These are phyloP conservation scores for Botrytis cinerea DNA, from an alignment of 2,329 filamentous ascomycete genomes.

Conservation along the genomic window DNA sequence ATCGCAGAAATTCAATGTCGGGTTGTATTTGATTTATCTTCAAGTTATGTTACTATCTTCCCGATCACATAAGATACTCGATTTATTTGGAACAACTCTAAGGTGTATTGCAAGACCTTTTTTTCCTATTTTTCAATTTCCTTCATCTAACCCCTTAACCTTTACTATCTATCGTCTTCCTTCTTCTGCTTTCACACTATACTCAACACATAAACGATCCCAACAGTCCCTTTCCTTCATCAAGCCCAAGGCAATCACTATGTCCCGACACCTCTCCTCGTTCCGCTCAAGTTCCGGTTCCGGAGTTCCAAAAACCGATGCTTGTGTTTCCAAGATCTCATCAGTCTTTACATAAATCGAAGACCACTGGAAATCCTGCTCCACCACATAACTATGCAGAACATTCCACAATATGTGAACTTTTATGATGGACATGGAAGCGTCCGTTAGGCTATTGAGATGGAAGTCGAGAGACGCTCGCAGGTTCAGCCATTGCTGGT, in stretches of 20 bases:
- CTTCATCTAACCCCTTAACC: neutral
- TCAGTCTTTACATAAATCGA: neutral
- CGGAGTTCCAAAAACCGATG: too few species aligned
- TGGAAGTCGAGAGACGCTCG: neutral
- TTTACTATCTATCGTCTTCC: neutral
- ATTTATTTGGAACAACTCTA: neutral
- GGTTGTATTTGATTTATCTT: neutral
- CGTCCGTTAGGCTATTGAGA: neutral
- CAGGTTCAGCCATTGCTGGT: neutral
- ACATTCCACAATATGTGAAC: neutral
- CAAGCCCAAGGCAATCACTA: neutral
- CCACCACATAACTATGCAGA: neutral
- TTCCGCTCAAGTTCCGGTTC: neutral
- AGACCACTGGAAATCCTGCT: neutral
- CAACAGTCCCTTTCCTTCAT: neutral
- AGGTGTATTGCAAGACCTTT: neutral
- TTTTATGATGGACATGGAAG: neutral
- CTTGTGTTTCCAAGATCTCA: neutral
- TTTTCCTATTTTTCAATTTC: neutral
- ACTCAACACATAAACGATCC: neutral
- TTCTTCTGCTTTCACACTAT: neutral
- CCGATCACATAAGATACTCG: neutral
- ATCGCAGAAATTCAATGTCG: neutral
- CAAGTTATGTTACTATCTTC: neutral
- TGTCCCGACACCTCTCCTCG: neutral